These are phyloP conservation scores for Dactylellina sp. DNA, from an alignment of 2,329 filamentous ascomycete genomes.

Conservation along the genomic window DNA sequence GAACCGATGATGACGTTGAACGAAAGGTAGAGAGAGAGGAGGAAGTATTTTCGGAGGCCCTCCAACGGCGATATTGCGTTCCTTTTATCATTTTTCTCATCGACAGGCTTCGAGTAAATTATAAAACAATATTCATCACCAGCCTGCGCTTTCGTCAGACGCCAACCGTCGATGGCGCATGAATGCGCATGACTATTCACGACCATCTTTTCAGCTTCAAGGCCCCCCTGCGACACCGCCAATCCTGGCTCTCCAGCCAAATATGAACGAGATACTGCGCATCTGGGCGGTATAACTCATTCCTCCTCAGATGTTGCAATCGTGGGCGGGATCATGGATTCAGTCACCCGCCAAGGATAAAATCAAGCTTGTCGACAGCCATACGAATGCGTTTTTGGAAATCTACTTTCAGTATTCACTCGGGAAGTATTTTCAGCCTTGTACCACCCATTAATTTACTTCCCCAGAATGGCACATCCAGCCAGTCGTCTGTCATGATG, in stretches of 20 bases:
- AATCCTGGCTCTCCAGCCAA: slow-evolving; percentile 35
- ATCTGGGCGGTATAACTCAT: background rate
- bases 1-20: background rate
- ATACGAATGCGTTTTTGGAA: slow-evolving; percentile 38
- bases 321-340: slow-evolving; percentile 23
- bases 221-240: slow-evolving; percentile 30
- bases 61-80: slow-evolving; percentile 10
- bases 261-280: slow-evolving; percentile 10
- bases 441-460: slow-evolving; percentile 11
- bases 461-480: slow-evolving; percentile 3
- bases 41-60: background rate
- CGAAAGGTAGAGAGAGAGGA: background rate
- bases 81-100: slow-evolving; percentile 39
- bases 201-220: slow-evolving; percentile 17
- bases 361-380: background rate
- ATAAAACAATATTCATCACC: background rate
- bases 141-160: slow-evolving; percentile 8
- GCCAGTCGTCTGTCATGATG: slow-evolving; percentile 15
- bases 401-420: background rate
- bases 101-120: background rate
- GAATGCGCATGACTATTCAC: slow-evolving; percentile 32
- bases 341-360: background rate
- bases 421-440: slow-evolving; percentile 29
- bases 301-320: slow-evolving; percentile 30
- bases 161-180: slow-evolving; percentile 19